Evolutionary conservation across 148 eudicot genomes (phyloP), one percentile per base, ranked within the genome.

Genomic region (Rhododendron williamsianum): DNA sequence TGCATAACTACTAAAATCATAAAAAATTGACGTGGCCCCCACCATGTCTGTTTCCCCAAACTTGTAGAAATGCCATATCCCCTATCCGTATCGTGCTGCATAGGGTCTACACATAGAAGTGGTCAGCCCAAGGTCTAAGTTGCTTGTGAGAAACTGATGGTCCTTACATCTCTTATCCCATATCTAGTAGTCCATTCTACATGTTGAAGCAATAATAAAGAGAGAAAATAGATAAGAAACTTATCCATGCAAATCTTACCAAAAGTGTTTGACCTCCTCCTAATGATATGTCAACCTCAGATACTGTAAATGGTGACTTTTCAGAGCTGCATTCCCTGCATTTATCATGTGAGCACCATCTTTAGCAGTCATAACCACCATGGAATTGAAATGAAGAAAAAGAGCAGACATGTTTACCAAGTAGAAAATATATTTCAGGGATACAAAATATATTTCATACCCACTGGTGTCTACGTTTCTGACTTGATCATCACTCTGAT

Each of bases 231-330:
- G 52, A 25, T 16, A 19, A 27, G 58, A 74, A 69, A 52, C 76
- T 49, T 76, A 86, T 82, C 49, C 16, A 38, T 30, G 27, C 27
- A 30, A 23, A 87, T 84, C 98, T 92, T 86, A 97, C 99, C 94
- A 95, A 87, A 63, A 90, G 88, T 74, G 93, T 92, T 93, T 97
- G 95, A 72, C 94, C 93, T 63, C 95, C 96, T 83, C 65, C 93
- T 51, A 97, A 89, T 71, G 94, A 90, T 82, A 95, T 88, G 85
- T 92, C 95, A 83, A 89, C 94, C 89, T 97, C 98, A 78, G 96
- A 92, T 71, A 88, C 85, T 63, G 91, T 85, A 88, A 92, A 94
- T 69, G 89, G 85, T 85, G 93, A 86, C 83, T 85, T 81, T 7
- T 90, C 91, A 72, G 91, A 88, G 87, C 90, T 89, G 80, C 85